These are phyloP conservation scores for Lepidium africanum DNA, from an alignment of 345 rosid species.

Conservation along the genomic window DNA sequence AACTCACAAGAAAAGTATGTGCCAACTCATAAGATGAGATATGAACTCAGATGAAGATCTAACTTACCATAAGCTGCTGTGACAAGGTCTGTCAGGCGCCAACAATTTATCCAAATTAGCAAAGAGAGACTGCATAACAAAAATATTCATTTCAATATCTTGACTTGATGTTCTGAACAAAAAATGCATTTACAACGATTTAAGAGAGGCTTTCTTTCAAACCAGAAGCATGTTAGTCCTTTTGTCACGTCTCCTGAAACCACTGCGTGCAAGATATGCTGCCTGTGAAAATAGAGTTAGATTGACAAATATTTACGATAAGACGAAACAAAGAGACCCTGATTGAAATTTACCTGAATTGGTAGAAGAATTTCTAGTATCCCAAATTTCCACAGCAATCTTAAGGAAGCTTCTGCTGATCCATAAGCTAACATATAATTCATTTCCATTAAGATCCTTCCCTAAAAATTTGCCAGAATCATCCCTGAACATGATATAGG, in stretches of 20 bases:
- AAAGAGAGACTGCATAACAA: slow-evolving; percentile 60
- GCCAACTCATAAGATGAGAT: not conserved
- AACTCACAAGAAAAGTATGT: not conserved
- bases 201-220: not conserved
- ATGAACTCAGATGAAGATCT: not conserved
- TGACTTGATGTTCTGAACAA: not conserved
- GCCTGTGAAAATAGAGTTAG: slow-evolving; percentile 45
- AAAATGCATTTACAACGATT: not conserved
- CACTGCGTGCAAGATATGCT: slow-evolving; percentile 59
- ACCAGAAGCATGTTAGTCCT: slow-evolving; percentile 96
- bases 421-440: slow-evolving; percentile 98
- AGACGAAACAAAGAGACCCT: not conserved
- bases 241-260: slow-evolving; percentile 83
- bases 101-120: slow-evolving; percentile 69
- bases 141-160: slow-evolving; percentile 17
- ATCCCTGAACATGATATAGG: not conserved
- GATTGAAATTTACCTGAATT: slow-evolving; percentile 46
- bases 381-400: slow-evolving; percentile 89
- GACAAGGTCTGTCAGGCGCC: slow-evolving; percentile 89
- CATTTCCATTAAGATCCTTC: slow-evolving; percentile 90
- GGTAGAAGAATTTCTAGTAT: slow-evolving; percentile 84
- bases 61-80: slow-evolving; percentile 81
- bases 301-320: not conserved
- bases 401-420: slow-evolving; percentile 89
- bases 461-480: slow-evolving; percentile 34